Evolutionary conservation across 73 alveolate species (phyloP), one percentile per base, ranked within the genome.

Genomic region (Paramecium caudatum): DNA sequence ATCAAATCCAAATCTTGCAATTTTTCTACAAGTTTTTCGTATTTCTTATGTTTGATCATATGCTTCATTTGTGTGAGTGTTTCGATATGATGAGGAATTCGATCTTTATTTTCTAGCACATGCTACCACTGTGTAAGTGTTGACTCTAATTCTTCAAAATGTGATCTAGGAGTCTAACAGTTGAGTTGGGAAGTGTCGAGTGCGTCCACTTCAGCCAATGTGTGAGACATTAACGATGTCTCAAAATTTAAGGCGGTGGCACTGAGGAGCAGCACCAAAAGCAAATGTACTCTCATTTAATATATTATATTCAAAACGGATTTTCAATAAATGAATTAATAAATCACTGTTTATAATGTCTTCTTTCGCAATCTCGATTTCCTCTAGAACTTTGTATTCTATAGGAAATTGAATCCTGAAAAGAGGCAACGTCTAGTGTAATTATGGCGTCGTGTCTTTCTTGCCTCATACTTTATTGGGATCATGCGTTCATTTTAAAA

Each of bases 171-270:
- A n/a, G 88, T 74, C 21, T 74, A 23, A 12, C 88, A 74, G 21
- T 45, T 45, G 43, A 74, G 43, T 45, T 74, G 12, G n/a, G 88
- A 74, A 19, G 88, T 74, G 68, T 74, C 88, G 17, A 74, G 55
- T 34, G 88, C 88, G 12, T 74, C 88, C 32, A 74, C 43, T 45
- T 74, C 88, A 16, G 62, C 88, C 32, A 74, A 43, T 45, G 88
- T 41, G 37, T 74, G 88, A 37, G 88, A 27, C 88, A 74, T 74
- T 47, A 74, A 45, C 23, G 88, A 37, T 21, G 88, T 37, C 32
- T 74, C 88, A 47, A 74, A 74, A 43, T 74, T 74, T 41, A 74
- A 43, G 21, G 88, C 88, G 30, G 46, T 17, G 19, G 88, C 88
- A 19, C 55, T 21, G 39, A 74, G 19, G 39, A 74, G 32, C 69